Percentiles rank a stretch among this genome's conserved stretches.
phyloP scores from a whole-genome alignment of 2,329 filamentous ascomycete species.

The Shiraia sp. region DNA sequence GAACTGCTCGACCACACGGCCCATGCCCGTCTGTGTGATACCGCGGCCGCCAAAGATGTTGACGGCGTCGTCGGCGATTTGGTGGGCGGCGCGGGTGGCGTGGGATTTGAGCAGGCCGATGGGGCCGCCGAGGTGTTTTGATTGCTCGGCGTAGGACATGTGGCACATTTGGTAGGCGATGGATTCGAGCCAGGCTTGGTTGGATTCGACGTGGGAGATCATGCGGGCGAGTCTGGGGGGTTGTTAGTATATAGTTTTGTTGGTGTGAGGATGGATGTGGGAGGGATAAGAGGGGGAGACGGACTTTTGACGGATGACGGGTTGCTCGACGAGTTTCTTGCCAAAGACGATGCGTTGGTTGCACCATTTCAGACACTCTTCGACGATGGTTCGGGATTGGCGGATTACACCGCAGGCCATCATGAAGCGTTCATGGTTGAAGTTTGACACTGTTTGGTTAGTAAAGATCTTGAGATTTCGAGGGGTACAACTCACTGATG shows the following conservation, averaged over 20 bases:
- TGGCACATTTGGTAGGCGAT: constrained; percentile 88
- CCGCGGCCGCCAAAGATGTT: constrained; percentile 86
- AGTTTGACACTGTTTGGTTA: constrained; percentile 65
- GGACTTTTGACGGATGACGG: constrained; percentile 78
- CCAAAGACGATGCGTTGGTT: constrained; percentile 85
- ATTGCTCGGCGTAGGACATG: constrained; percentile 78
- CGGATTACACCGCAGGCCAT: constrained; percentile 71
- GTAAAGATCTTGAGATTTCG: neutral
- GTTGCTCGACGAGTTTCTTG: constrained; percentile 80
- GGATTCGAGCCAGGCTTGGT: constrained; percentile 82
- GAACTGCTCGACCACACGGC: constrained; percentile 80
- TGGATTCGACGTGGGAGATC: constrained; percentile 80
- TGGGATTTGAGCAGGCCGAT: constrained; percentile 83
- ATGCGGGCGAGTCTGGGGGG: constrained; percentile 81
- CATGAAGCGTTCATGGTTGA: constrained; percentile 83
- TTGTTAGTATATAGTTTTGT: constrained; percentile 6
- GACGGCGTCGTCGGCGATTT: constrained; percentile 80
- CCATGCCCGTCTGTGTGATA: constrained; percentile 82
- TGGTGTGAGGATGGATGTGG: neutral
- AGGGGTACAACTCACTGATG: constrained; percentile 53
- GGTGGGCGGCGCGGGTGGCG: constrained; percentile 75
- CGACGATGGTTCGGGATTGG: constrained; percentile 69
- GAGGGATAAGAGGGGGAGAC: constrained; percentile 20
- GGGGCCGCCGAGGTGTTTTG: constrained; percentile 74
- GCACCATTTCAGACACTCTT: constrained; percentile 86